phyloP scores from a whole-genome alignment of 345 rosid species.

The Citrus unshiu region DNA sequence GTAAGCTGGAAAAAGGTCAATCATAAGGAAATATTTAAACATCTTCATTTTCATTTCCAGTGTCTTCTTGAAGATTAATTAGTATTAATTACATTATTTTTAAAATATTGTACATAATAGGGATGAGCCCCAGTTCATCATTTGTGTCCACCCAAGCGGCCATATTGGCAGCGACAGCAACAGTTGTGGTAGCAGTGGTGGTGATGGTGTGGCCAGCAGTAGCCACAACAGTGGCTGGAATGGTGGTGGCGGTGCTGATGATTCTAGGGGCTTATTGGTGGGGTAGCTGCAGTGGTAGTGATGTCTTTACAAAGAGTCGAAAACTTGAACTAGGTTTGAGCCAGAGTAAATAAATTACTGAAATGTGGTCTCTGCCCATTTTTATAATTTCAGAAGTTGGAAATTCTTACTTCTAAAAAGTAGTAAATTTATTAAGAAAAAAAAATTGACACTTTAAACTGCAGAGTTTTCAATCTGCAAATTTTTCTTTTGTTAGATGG shows the following conservation, averaged over 20 bases:
- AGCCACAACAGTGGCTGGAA: slow-evolving; percentile 61
- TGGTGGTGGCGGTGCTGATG: slow-evolving; percentile 69
- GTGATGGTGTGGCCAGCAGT: slow-evolving; percentile 64
- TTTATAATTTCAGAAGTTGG: not conserved
- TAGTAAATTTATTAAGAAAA: not conserved
- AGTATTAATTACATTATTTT: slow-evolving; percentile 26
- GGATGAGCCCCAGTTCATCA: slow-evolving; percentile 81
- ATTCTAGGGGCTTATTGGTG: slow-evolving; percentile 78
- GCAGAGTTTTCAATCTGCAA: not conserved
- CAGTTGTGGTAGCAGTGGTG: slow-evolving; percentile 70
- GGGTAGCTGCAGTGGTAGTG: slow-evolving; percentile 72
- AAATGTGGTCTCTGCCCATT: slow-evolving; percentile 4
- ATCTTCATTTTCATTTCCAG: slow-evolving; percentile 4
- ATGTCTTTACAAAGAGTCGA: slow-evolving; percentile 60
- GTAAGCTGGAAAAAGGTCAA: not conserved
- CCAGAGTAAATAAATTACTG: slow-evolving; percentile 21
- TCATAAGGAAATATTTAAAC: not conserved
- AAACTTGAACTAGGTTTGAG: slow-evolving; percentile 61
- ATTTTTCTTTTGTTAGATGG: not conserved
- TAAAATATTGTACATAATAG: slow-evolving; percentile 77
- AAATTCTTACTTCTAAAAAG: not conserved
- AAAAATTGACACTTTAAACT: not conserved
- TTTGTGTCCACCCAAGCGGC: slow-evolving; percentile 76
- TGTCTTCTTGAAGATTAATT: slow-evolving; percentile 6
- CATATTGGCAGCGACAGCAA: slow-evolving; percentile 64